Conservation (phyloP, 768 basidiomycete genomes). For the Podaxis mareebaensis region DNA sequence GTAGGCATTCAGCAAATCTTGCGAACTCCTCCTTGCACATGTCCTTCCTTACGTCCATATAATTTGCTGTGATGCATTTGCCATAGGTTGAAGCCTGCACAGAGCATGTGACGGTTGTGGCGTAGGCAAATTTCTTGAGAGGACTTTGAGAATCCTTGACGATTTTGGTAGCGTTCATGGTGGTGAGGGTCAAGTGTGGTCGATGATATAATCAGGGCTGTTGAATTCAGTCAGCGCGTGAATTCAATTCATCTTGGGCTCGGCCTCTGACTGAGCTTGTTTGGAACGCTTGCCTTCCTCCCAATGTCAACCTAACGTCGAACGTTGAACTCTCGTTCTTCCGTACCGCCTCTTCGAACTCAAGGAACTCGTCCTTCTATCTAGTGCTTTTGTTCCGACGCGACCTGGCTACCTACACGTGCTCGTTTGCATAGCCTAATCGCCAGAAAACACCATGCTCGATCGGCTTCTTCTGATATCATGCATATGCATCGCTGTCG, state of each 20-base stretch:
- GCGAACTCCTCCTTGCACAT: constrained; percentile 84
- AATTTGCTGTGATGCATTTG: constrained; percentile 81
- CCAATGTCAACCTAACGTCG: constrained; percentile 1
- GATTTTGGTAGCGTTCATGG: constrained; percentile 28
- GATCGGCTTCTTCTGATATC: constrained; percentile 60
- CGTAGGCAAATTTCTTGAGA: constrained; percentile 60
- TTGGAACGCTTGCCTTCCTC: background rate
- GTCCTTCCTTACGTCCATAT: constrained; percentile 83
- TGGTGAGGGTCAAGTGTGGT: background rate
- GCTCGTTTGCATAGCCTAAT: background rate
- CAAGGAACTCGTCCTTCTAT: background rate
- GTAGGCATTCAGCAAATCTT: constrained; percentile 81
- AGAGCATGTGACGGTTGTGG: constrained; percentile 72
- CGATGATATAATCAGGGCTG: constrained; percentile 11
- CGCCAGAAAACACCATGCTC: constrained; percentile 44
- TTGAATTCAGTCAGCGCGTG: background rate
- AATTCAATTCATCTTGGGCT: background rate
- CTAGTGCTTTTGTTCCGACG: background rate
- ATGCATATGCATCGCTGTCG: constrained; percentile 57
- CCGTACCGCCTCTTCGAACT: background rate
- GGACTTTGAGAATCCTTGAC: constrained; percentile 25
- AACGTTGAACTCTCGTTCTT: background rate
- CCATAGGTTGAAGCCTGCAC: constrained; percentile 79
- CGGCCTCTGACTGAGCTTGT: background rate
- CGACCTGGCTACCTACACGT: background rate